These are phyloP conservation scores for Claviceps quebecensis DNA, from an alignment of 2,329 filamentous ascomycete genomes.

Conservation along the genomic window DNA sequence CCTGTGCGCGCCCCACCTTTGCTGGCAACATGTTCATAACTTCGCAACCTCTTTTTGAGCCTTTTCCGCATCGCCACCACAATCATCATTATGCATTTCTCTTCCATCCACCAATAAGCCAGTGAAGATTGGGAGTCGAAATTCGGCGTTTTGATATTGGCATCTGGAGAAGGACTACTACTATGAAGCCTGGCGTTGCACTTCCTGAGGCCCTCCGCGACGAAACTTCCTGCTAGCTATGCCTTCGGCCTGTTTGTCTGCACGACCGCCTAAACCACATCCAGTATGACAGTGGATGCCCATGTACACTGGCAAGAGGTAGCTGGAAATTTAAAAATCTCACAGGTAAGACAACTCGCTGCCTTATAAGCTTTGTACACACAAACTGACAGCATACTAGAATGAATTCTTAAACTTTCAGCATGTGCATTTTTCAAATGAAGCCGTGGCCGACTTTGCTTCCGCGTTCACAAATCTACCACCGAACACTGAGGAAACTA, in stretches of 20 bases:
- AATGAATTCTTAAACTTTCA: conserved; percentile 47
- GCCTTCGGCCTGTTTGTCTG: not conserved
- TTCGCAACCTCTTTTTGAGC: not conserved
- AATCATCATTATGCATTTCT: not conserved
- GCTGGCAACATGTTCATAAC: not conserved
- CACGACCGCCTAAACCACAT: not conserved
- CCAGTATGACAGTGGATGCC: not conserved
- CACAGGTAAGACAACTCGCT: not conserved
- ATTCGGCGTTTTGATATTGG: not conserved
- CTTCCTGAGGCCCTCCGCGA: not conserved
- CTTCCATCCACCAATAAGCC: not conserved
- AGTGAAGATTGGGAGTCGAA: not conserved
- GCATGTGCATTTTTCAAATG: conserved; percentile 41
- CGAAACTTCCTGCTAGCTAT: not conserved
- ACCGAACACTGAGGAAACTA: conserved; percentile 11
- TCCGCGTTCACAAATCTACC: conserved; percentile 28
- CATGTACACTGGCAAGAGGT: not conserved
- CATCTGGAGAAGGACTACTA: not conserved
- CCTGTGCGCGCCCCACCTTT: not conserved
- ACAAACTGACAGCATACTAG: conserved; percentile 22
- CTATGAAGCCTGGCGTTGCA: not conserved
- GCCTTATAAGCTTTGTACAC: too few relatives aligned
- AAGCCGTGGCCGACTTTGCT: conserved; percentile 31
- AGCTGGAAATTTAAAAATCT: not conserved
- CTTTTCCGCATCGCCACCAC: not conserved